phyloP scores from a whole-genome alignment of 1,139 yeast species.

The Candida freyschussii region DNA sequence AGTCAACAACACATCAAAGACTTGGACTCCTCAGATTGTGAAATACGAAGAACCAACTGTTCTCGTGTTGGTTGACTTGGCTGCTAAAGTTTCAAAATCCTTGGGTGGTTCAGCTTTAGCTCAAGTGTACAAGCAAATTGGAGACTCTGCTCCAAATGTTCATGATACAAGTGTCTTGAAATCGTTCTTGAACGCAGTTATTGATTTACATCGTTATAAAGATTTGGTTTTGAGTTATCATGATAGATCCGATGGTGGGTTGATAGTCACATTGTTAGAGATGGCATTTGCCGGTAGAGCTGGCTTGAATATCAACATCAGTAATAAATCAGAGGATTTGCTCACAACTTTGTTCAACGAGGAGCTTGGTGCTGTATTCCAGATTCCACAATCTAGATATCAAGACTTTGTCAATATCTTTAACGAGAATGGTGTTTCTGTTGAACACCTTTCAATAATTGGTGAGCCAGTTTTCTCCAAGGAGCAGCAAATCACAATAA shows the following conservation, averaged over 20 bases:
- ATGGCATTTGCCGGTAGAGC: conserved; percentile 97
- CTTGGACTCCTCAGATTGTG: conserved; percentile 91
- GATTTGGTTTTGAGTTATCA: conserved; percentile 81
- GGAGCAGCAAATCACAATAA: conserved; percentile 48
- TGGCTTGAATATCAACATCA: conserved; percentile 54
- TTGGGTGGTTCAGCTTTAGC: conserved; percentile 95
- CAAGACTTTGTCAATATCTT: conserved; percentile 54
- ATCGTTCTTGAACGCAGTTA: conserved; percentile 63
- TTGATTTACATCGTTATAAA: conserved; percentile 62
- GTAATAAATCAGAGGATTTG: conserved; percentile 30
- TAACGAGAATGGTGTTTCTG: conserved; percentile 51
- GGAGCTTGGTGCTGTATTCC: conserved; percentile 97
- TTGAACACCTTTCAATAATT: conserved; percentile 51
- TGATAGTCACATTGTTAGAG: conserved; percentile 77
- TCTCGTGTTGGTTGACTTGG: conserved; percentile 77
- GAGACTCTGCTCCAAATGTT: conserved; percentile 79
- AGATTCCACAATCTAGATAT: conserved; percentile 52
- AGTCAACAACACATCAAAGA: conserved; percentile 75
- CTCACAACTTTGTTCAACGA: conserved; percentile 75
- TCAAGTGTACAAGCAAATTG: conserved; percentile 87
- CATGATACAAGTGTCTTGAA: conserved; percentile 62
- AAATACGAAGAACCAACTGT: conserved; percentile 48
- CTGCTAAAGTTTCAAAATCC: conserved; percentile 49
- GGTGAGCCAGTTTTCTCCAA: conserved; percentile 59
- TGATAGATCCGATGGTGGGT: conserved; percentile 97